Percentiles rank a stretch among this genome's conserved stretches.
Evolutionary conservation across 495 filamentous ascomycete species (phyloP).

Genomic region (Penicillium diatomitis): DNA sequence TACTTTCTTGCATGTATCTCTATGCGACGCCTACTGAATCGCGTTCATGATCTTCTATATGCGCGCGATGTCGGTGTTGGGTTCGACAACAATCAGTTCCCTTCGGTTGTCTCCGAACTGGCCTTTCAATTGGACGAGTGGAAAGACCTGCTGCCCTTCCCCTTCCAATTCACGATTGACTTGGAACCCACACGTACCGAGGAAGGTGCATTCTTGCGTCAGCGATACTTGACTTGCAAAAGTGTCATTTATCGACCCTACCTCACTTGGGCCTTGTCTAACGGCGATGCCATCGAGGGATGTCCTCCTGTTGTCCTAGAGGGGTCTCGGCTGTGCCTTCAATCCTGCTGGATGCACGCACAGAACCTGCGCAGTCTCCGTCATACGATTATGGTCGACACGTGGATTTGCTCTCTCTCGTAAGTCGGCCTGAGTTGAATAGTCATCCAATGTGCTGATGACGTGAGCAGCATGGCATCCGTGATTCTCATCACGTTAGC

Average conservation of each 20-base stretch:
- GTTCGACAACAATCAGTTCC: slow-evolving; percentile 29
- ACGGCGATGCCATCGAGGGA: slow-evolving; percentile 5
- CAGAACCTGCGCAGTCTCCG: slow-evolving; percentile 27
- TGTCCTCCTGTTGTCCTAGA: slow-evolving; percentile 17
- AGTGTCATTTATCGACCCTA: slow-evolving; percentile 42
- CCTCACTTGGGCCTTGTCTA: slow-evolving; percentile 32
- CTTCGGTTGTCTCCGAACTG: slow-evolving; percentile 30
- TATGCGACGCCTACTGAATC: slow-evolving; percentile 28
- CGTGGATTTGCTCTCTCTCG: slow-evolving; percentile 42
- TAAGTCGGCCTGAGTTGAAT: slow-evolving; percentile 11
- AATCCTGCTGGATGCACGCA: slow-evolving; percentile 33
- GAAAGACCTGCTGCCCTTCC: slow-evolving; percentile 29
- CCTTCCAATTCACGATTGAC: slow-evolving; percentile 28
- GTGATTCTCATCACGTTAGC: slow-evolving; percentile 14
- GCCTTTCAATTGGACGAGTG: slow-evolving; percentile 37
- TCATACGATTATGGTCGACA: slow-evolving; percentile 37
- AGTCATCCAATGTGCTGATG: no score
- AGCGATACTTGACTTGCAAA: slow-evolving; percentile 37
- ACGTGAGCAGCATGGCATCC: slow-evolving; percentile 12
- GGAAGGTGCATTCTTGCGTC: slow-evolving; percentile 31
- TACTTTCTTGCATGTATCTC: slow-evolving; percentile 31
- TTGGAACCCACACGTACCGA: slow-evolving; percentile 13
- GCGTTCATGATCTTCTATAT: slow-evolving; percentile 23
- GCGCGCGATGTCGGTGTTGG: slow-evolving; percentile 15
- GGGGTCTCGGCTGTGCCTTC: slow-evolving; percentile 27